These are phyloP conservation scores for Theobroma grandiflorum DNA, from an alignment of 441 rosid genomes.

Conservation along the genomic window DNA sequence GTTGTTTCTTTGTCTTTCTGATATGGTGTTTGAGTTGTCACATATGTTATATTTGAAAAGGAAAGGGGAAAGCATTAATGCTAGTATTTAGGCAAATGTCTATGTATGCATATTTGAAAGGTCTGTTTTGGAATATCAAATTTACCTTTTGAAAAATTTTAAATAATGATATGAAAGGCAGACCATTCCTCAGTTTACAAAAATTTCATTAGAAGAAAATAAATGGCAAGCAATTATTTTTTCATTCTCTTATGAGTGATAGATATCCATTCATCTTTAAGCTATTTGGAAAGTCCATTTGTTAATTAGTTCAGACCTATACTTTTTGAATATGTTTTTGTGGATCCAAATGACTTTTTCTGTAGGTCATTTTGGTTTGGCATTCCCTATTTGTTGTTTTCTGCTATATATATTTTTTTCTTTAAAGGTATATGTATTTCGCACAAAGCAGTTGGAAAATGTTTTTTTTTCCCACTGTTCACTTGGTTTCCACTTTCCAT, in stretches of 20 bases:
- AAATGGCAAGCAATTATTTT: neutral
- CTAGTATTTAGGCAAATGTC: neutral
- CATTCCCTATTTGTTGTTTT: neutral
- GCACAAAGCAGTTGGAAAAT: neutral
- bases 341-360: neutral
- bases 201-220: neutral
- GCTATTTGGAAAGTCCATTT: neutral
- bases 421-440: neutral
- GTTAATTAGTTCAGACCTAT: neutral
- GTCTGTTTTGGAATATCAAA: neutral
- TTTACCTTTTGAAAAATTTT: neutral
- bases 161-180: neutral
- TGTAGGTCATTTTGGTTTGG: neutral
- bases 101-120: neutral
- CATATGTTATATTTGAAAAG: neutral
- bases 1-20: neutral
- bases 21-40: neutral
- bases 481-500: constrained; percentile 8
- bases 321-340: neutral
- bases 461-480: neutral
- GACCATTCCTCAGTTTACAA: neutral
- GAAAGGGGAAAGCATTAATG: neutral
- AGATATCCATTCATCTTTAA: neutral
- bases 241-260: neutral
- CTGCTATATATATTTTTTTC: neutral